Conservation (phyloP, 306 rosid species). For the Cucurbita pepo region DNA sequence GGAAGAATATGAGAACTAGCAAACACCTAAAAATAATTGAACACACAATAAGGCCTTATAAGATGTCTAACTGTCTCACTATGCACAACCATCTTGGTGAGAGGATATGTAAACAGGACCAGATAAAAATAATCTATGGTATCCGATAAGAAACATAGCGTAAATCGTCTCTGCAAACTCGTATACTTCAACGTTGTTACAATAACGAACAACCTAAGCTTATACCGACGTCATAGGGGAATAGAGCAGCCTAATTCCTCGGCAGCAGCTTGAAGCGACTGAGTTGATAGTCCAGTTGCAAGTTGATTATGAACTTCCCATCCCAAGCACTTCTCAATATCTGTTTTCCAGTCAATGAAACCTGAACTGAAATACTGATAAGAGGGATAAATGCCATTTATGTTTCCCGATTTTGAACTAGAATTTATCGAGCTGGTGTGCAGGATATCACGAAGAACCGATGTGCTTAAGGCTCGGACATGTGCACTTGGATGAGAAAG, state of each 20-base stretch:
- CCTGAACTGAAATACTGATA: slow-evolving; percentile 38
- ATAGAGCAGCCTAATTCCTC: slow-evolving; percentile 65
- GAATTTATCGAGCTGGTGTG: slow-evolving; percentile 41
- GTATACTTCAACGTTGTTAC: background rate
- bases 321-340: slow-evolving; percentile 60
- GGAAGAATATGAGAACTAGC: no score
- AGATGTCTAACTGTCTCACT: background rate
- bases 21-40: background rate
- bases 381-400: slow-evolving; percentile 36
- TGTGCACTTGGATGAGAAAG: slow-evolving; percentile 90
- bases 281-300: slow-evolving; percentile 44
- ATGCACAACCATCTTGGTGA: background rate
- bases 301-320: slow-evolving; percentile 87
- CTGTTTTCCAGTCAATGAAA: slow-evolving; percentile 64
- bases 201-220: slow-evolving; percentile 22
- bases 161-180: background rate
- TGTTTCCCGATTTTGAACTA: slow-evolving; percentile 23
- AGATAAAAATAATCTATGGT: background rate
- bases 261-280: slow-evolving; percentile 65
- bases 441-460: slow-evolving; percentile 81
- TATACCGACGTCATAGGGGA: slow-evolving; percentile 28
- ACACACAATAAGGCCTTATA: background rate
- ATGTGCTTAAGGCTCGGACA: slow-evolving; percentile 68
- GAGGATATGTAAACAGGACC: background rate
- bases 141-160: background rate